phyloP scores from a whole-genome alignment of 2,329 filamentous ascomycete genomes.

The Elsinoe necatrix region DNA sequence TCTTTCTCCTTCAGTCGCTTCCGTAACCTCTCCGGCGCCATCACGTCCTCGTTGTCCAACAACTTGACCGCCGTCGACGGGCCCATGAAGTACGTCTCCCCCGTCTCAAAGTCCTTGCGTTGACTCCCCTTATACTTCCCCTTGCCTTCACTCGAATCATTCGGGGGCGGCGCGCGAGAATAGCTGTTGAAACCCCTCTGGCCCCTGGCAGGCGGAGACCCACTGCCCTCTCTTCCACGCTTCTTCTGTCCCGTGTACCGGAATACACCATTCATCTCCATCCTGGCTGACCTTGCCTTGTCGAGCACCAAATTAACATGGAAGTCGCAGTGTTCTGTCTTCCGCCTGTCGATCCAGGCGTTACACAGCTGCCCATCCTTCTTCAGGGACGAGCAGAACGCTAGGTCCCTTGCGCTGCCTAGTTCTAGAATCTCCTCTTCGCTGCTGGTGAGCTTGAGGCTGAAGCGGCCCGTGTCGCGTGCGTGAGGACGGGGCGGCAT shows the following conservation, averaged over 20 bases:
- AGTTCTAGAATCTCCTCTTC: slow-evolving; percentile 87
- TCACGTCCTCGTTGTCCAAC: slow-evolving; percentile 51
- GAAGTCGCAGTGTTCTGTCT: slow-evolving; percentile 86
- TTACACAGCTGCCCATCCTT: slow-evolving; percentile 76
- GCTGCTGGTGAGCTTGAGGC: slow-evolving; percentile 73
- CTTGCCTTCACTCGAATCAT: not conserved
- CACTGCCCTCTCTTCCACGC: slow-evolving; percentile 20
- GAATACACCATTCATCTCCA: slow-evolving; percentile 68
- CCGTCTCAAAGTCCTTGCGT: slow-evolving; percentile 26
- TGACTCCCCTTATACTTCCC: not conserved
- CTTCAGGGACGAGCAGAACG: slow-evolving; percentile 76
- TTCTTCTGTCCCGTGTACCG: slow-evolving; percentile 24
- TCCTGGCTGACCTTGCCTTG: slow-evolving; percentile 58
- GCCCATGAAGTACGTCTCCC: slow-evolving; percentile 21
- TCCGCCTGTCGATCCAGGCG: slow-evolving; percentile 77
- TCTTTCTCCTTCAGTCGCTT: slow-evolving; percentile 50
- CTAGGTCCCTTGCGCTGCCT: slow-evolving; percentile 73
- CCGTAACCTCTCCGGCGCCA: slow-evolving; percentile 43
- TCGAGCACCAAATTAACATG: slow-evolving; percentile 76
- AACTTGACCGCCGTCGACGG: slow-evolving; percentile 46
- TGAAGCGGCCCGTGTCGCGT: slow-evolving; percentile 74
- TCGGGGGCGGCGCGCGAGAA: not conserved
- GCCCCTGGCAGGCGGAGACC: not conserved
- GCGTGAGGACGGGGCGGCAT: slow-evolving; percentile 75
- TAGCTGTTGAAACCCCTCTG: not conserved